Evolutionary conservation across 352 stramenopile genomes (phyloP), one percentile per base, ranked within the genome.

Genomic region (Globisporangium nagaii): DNA sequence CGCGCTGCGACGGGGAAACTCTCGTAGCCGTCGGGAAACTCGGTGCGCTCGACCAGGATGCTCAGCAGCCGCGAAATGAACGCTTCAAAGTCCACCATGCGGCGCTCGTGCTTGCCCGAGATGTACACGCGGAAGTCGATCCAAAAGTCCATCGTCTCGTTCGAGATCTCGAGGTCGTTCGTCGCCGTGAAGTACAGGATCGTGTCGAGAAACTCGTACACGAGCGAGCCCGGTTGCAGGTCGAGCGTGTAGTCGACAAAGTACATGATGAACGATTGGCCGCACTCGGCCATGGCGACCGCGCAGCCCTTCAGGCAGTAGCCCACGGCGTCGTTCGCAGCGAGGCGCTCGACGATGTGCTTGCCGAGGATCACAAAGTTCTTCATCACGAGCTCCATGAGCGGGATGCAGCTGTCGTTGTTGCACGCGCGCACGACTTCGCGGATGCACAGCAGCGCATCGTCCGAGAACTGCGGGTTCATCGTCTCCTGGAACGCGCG

Each of bases 71-170:
- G 77, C 10, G 73, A 84, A 35, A 90, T 78, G 52, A 92, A 92
- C 3, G 70, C 60, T 47, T 90, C 79, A 52, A 89, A 90, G 11
- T 73, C 71, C 32, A 61, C 49, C 62, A 88, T 87, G 22, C 76
- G 76, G n/a, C 71, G 42, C 35, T 92, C 79, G 52, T 92, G 63
- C 54, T 92, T 92, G 35, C 82, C 82, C 9, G 75, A 88, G 30
- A 92, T 62, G 51, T 92, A 92, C 9, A 59, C 44, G 25, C 80
- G 71, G 32, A 92, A 90, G 34, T 86, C 71, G 58, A 92, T 86
- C 82, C 82, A 92, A 28, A 92, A 92, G 10, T 82, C 71, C 78
- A 89, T 92, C 19, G 77, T 92, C 55, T 84, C 78, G 43, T 89
- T 89, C 6, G 82, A 89, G 17, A 82, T 71, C 8, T 84, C 58